These are phyloP conservation scores for Chenopodium berlandieri DNA, from an alignment of 148 eudicot genomes.

Conservation along the genomic window DNA sequence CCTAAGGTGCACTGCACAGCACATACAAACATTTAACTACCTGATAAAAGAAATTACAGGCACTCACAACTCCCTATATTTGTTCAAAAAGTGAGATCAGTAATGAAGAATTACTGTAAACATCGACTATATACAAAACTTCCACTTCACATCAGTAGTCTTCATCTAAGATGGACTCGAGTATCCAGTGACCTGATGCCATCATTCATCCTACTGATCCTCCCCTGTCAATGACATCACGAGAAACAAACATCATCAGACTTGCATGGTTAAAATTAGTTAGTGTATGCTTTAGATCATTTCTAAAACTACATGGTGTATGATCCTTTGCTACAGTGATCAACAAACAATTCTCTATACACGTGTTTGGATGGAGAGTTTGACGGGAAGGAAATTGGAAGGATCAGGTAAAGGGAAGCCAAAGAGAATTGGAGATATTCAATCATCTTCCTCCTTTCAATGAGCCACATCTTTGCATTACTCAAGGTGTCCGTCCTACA, in stretches of 20 bases:
- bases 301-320: not conserved
- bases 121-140: slow-evolving; percentile 6
- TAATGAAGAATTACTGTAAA: not conserved
- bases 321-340: too few species aligned
- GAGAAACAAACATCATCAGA: slow-evolving; percentile 3
- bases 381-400: too few species aligned
- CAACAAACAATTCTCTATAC: too few species aligned
- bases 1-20: too few species aligned
- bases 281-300: not conserved
- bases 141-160: not conserved
- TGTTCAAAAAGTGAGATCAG: not conserved
- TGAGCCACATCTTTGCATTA: too few species aligned
- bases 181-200: not conserved
- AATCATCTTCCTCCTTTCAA: not conserved
- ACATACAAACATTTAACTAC: too few species aligned
- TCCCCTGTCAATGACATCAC: slow-evolving; percentile 7
- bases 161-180: slow-evolving; percentile 20
- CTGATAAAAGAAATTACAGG: not conserved
- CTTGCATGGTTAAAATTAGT: not conserved
- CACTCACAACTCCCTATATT: not conserved
- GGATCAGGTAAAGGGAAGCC: not conserved
- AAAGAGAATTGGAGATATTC: too few species aligned
- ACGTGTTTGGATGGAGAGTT: too few species aligned
- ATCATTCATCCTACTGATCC: not conserved
- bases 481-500: too few species aligned